These are phyloP conservation scores for Sphagnum magellanicum DNA, from an alignment of 228 moss, liverwort and hornwort genomes.

Conservation along the genomic window DNA sequence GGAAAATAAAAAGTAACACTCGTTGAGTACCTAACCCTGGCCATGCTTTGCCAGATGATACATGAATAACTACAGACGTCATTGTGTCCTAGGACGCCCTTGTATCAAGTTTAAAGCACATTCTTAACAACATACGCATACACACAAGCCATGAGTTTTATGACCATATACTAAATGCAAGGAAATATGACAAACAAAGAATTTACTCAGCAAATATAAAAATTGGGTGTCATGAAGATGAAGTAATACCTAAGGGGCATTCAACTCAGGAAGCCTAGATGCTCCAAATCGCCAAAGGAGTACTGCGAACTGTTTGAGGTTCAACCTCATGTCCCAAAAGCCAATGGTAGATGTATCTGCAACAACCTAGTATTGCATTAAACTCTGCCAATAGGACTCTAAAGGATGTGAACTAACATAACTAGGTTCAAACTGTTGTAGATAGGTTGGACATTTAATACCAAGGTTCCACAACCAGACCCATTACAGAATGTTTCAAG, in stretches of 20 bases:
- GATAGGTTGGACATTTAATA: no score
- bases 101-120: slow-evolving; percentile 60
- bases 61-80: slow-evolving; percentile 57
- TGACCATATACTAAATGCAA: no score
- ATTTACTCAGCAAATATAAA: background rate
- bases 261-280: slow-evolving; percentile 56
- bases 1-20: background rate
- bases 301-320: slow-evolving; percentile 45
- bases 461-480: no score
- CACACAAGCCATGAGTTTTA: background rate
- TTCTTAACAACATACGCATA: slow-evolving; percentile 51
- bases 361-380: background rate
- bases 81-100: slow-evolving; percentile 63
- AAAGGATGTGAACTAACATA: no score
- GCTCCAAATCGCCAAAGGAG: slow-evolving; percentile 56
- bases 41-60: slow-evolving; percentile 63
- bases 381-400: no score
- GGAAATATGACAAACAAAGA: background rate
- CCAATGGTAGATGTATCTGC: slow-evolving; percentile 58
- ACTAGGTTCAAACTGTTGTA: no score
- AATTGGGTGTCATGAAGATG: background rate
- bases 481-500: no score
- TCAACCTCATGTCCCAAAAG: slow-evolving; percentile 56
- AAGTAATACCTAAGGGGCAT: slow-evolving; percentile 38
- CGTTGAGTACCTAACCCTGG: slow-evolving; percentile 42